phyloP scores from a whole-genome alignment of 179 eudicot genomes.

The Camellia oleifera region DNA sequence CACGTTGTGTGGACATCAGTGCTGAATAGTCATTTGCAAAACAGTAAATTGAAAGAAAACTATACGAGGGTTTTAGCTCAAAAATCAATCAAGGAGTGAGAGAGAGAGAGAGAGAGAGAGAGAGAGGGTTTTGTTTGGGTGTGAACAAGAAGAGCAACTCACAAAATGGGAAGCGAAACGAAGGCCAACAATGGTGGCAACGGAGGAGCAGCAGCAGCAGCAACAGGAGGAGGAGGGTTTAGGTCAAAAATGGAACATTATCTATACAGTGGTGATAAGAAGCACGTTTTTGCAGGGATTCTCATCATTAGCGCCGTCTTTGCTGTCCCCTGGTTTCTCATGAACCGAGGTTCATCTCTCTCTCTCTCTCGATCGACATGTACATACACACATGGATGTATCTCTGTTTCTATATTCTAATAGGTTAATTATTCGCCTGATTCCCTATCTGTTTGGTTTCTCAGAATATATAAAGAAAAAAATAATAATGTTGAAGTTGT shows the following conservation, averaged over 20 bases:
- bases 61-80: no score
- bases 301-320: conserved; percentile 46
- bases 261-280: conserved; percentile 74
- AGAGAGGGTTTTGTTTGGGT: conserved; percentile 1
- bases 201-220: not conserved
- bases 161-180: conserved; percentile 34
- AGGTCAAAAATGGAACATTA: conserved; percentile 50
- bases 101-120: not conserved
- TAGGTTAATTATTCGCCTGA: not conserved
- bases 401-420: not conserved
- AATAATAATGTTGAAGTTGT: not conserved
- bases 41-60: no score
- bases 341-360: conserved; percentile 42
- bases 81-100: no score
- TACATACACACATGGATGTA: not conserved
- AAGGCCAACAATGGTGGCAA: conserved; percentile 18
- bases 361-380: not conserved
- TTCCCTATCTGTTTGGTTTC: not conserved
- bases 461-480: not conserved
- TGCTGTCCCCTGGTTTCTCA: conserved; percentile 69
- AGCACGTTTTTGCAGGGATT: conserved; percentile 65
- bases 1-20: no score
- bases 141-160: not conserved
- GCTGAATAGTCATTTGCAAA: no score
- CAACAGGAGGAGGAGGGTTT: conserved; percentile 34